These are phyloP conservation scores for Aspergillus taichungensis DNA, from an alignment of 495 filamentous ascomycete genomes.

Conservation along the genomic window DNA sequence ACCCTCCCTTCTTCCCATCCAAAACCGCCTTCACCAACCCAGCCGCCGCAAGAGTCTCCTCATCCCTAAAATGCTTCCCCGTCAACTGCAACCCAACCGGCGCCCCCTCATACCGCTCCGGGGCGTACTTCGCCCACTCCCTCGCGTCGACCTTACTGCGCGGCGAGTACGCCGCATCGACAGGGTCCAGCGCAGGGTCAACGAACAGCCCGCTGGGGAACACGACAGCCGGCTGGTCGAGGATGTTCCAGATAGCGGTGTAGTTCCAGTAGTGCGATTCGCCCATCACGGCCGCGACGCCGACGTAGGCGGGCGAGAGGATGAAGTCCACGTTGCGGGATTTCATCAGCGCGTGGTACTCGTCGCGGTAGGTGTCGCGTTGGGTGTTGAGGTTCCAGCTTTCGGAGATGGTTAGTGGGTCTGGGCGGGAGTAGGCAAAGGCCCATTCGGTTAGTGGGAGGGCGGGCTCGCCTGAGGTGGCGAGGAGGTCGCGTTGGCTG, in stretches of 20 bases:
- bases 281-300: slow-evolving; percentile 50
- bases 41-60: slow-evolving; percentile 32
- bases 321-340: slow-evolving; percentile 58
- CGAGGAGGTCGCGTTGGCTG: slow-evolving; percentile 35
- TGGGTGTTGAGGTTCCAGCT: slow-evolving; percentile 35
- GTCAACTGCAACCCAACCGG: slow-evolving; percentile 47
- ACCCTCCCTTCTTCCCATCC: slow-evolving; percentile 6
- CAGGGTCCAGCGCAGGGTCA: slow-evolving; percentile 26
- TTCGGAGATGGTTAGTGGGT: slow-evolving; percentile 30
- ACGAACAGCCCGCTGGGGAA: slow-evolving; percentile 46
- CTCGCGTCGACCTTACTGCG: slow-evolving; percentile 25
- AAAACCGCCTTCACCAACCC: slow-evolving; percentile 23
- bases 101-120: slow-evolving; percentile 29
- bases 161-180: slow-evolving; percentile 22
- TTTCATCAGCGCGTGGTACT: slow-evolving; percentile 54
- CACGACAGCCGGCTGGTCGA: slow-evolving; percentile 55
- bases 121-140: slow-evolving; percentile 33
- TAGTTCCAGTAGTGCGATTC: slow-evolving; percentile 63
- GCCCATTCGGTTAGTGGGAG: slow-evolving; percentile 50
- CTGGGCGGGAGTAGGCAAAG: slow-evolving; percentile 42
- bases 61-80: slow-evolving; percentile 35
- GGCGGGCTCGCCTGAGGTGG: slow-evolving; percentile 44
- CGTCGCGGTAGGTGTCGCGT: slow-evolving; percentile 49
- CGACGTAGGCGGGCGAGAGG: slow-evolving; percentile 52
- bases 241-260: slow-evolving; percentile 63